Evolutionary conservation across 1,139 yeast genomes (phyloP).

Genomic region (Arxiozyma slooffiae): DNA sequence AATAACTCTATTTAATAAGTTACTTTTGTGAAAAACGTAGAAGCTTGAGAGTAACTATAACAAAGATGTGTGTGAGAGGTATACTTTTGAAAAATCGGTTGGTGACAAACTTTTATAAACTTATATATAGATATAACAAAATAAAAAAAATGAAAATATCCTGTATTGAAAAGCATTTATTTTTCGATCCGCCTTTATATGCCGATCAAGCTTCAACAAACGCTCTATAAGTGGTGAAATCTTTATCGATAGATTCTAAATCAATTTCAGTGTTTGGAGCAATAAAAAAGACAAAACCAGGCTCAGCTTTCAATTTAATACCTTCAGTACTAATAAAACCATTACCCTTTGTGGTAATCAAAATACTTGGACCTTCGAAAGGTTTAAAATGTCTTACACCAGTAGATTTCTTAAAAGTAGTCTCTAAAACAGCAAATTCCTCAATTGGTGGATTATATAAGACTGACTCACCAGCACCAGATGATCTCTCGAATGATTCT

Average conservation of each 20-base stretch:
- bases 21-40: not conserved
- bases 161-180: not conserved
- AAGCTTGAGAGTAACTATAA: not conserved
- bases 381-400: slow-evolving; percentile 44
- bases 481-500: slow-evolving; percentile 48
- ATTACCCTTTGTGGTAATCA: slow-evolving; percentile 71
- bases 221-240: slow-evolving; percentile 76
- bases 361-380: slow-evolving; percentile 78
- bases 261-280: slow-evolving; percentile 66
- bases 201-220: slow-evolving; percentile 52
- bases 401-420: slow-evolving; percentile 41
- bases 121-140: not conserved
- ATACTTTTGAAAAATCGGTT: not conserved
- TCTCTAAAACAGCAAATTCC: slow-evolving; percentile 85
- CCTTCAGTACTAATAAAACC: slow-evolving; percentile 49
- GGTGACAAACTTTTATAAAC: not conserved
- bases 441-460: slow-evolving; percentile 94
- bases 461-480: slow-evolving; percentile 56
- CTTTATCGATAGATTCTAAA: slow-evolving; percentile 43
- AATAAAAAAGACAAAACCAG: slow-evolving; percentile 76
- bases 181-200: not conserved
- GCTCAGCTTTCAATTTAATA: slow-evolving; percentile 38
- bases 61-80: not conserved
- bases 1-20: too few relatives aligned
- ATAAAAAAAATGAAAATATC: not conserved